These are phyloP conservation scores for Beta macrorhiza DNA, from an alignment of 179 eudicot genomes.

Conservation along the genomic window DNA sequence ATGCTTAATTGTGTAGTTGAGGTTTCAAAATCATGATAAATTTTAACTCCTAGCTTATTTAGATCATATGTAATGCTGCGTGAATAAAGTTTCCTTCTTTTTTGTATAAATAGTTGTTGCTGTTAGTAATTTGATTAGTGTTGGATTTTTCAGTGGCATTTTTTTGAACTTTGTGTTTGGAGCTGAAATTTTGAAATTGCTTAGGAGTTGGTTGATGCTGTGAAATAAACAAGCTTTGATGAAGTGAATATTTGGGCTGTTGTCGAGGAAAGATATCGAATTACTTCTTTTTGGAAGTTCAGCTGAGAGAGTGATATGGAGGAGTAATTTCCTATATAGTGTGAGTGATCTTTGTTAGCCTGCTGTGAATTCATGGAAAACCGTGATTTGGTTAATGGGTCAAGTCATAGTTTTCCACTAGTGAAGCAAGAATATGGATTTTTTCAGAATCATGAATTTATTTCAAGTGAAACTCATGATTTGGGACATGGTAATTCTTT, in stretches of 20 bases:
- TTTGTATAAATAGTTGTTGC: too few species aligned
- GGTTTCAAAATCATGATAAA: background rate
- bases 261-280: background rate
- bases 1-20: background rate
- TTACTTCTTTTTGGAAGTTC: background rate
- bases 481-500: slow-evolving; percentile 27
- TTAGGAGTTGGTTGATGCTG: background rate
- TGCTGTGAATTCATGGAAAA: slow-evolving; percentile 24
- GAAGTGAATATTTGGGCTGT: background rate
- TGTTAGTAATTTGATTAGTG: background rate
- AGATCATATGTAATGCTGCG: slow-evolving; percentile 1
- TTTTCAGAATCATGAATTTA: slow-evolving; percentile 29
- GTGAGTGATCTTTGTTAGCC: background rate
- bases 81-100: background rate
- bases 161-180: slow-evolving; percentile 2
- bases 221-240: background rate
- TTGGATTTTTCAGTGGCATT: slow-evolving; percentile 11
- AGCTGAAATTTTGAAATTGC: slow-evolving; percentile 6
- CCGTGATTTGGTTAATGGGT: slow-evolving; percentile 27
- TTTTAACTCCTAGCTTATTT: background rate
- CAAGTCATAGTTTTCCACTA: slow-evolving; percentile 25
- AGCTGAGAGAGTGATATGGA: background rate
- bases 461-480: slow-evolving; percentile 32
- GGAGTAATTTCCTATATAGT: background rate
- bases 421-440: slow-evolving; percentile 38